phyloP scores from a whole-genome alignment of 129 eudicot species.

The Flaveria bidentis region DNA sequence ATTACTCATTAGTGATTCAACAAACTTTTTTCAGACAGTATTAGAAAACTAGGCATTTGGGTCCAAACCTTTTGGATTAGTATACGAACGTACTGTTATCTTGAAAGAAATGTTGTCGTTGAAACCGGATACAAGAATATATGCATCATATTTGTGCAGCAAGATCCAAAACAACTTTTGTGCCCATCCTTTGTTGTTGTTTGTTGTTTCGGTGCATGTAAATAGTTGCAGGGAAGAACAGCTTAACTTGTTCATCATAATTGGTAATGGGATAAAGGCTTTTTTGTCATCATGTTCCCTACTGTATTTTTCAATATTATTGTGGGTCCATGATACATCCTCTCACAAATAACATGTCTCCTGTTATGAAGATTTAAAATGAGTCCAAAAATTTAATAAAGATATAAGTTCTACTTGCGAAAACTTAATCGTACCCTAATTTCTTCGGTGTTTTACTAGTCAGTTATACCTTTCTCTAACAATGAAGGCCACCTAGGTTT shows the following conservation, averaged over 20 bases:
- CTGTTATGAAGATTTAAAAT: slow-evolving; percentile 26
- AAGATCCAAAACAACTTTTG: slow-evolving; percentile 38
- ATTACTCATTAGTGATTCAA: background rate
- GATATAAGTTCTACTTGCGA: too few relatives aligned
- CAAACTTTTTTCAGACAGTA: background rate
- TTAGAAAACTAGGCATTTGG: background rate
- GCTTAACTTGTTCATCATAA: slow-evolving; percentile 28
- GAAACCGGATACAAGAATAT: slow-evolving; percentile 33
- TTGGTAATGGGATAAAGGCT: slow-evolving; percentile 37
- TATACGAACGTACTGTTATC: slow-evolving; percentile 7
- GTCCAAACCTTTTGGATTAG: background rate
- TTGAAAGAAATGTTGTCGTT: slow-evolving; percentile 34
- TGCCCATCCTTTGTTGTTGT: slow-evolving; percentile 35
- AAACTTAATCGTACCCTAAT: too few relatives aligned
- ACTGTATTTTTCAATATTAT: slow-evolving; percentile 17
- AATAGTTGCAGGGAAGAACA: slow-evolving; percentile 15
- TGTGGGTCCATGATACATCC: slow-evolving; percentile 30
- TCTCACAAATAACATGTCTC: slow-evolving; percentile 38
- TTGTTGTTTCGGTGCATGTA: slow-evolving; percentile 35
- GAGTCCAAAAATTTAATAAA: background rate
- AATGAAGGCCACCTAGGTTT: too few relatives aligned
- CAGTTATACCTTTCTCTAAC: too few relatives aligned
- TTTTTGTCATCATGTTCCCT: slow-evolving; percentile 36
- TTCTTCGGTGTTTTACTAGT: too few relatives aligned
- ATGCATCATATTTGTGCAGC: slow-evolving; percentile 25